phyloP scores from a whole-genome alignment of 2,329 filamentous ascomycete genomes.

The Calonectria ilicicola region DNA sequence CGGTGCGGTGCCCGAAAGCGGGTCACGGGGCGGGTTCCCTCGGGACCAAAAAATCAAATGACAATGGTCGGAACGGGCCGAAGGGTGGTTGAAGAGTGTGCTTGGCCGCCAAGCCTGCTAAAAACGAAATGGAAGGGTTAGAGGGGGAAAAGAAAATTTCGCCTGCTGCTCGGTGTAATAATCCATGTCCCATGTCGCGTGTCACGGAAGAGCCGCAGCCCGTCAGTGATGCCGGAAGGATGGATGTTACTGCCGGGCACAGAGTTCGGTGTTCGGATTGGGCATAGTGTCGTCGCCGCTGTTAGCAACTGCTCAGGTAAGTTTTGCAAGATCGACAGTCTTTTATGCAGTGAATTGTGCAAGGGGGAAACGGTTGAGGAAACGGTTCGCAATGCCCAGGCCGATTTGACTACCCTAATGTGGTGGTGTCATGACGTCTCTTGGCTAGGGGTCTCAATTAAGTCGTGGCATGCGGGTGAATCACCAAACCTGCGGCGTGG shows the following conservation, averaged over 20 bases:
- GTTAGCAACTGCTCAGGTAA: not conserved
- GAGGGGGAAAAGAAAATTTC: not conserved
- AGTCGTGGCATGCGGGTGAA: not conserved
- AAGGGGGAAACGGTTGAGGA: not conserved
- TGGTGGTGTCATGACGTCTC: not conserved
- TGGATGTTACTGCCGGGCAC: not conserved
- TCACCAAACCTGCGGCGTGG: not conserved
- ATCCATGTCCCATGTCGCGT: constrained; percentile 13
- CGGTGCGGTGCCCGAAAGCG: constrained; percentile 33
- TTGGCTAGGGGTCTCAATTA: not conserved
- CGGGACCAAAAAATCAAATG: constrained; percentile 9
- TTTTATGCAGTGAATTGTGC: not conserved
- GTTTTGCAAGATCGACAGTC: not conserved
- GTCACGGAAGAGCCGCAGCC: constrained; percentile 15
- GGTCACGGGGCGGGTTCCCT: constrained; percentile 21
- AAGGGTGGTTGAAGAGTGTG: not conserved
- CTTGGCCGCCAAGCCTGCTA: not conserved
- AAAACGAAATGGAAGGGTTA: not conserved
- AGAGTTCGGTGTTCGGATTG: constrained; percentile 10
- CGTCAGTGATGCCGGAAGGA: constrained; percentile 7
- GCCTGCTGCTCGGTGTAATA: not conserved
- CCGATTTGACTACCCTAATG: not conserved
- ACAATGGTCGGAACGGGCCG: constrained; percentile 24
- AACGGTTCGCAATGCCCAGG: not conserved
- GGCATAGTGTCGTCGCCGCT: constrained; percentile 16